Conservation (phyloP, 73 alveolate species). For the Paraurostyla sp. region DNA sequence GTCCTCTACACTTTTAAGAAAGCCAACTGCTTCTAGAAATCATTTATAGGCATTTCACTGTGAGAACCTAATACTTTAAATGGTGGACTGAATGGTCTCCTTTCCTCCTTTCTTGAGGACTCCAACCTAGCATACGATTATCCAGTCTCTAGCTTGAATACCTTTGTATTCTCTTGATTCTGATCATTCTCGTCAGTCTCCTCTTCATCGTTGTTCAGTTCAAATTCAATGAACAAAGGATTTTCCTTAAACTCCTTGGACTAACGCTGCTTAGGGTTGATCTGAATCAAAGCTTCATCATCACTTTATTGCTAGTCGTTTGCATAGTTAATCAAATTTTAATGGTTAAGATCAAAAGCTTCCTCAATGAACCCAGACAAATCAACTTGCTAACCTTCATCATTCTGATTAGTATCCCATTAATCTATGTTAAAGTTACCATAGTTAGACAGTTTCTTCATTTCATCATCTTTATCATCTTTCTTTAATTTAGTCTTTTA, state of each 20-base stretch:
- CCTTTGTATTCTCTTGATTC: background rate
- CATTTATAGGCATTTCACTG: background rate
- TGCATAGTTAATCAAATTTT: background rate
- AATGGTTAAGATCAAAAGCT: background rate
- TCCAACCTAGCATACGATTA: conserved; percentile 4
- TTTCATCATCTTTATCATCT: background rate
- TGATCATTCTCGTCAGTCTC: background rate
- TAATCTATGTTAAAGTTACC: background rate
- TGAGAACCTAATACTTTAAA: background rate
- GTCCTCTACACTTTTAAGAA: conserved; percentile 31
- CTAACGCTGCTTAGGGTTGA: background rate
- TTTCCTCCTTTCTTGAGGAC: background rate
- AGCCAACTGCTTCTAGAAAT: background rate
- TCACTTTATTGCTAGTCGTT: background rate
- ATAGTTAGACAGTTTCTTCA: background rate
- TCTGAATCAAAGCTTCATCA: background rate
- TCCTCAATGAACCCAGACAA: conserved; percentile 40
- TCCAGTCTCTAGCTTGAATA: background rate
- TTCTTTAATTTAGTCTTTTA: background rate
- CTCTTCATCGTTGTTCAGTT: background rate
- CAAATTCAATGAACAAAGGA: conserved; percentile 46
- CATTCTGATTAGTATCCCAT: background rate
- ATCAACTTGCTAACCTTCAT: background rate
- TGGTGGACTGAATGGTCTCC: conserved; percentile 60
- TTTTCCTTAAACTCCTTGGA: conserved; percentile 37